phyloP scores from a whole-genome alignment of 208 protist genomes.

The Novymonas esmeraldas region DNA sequence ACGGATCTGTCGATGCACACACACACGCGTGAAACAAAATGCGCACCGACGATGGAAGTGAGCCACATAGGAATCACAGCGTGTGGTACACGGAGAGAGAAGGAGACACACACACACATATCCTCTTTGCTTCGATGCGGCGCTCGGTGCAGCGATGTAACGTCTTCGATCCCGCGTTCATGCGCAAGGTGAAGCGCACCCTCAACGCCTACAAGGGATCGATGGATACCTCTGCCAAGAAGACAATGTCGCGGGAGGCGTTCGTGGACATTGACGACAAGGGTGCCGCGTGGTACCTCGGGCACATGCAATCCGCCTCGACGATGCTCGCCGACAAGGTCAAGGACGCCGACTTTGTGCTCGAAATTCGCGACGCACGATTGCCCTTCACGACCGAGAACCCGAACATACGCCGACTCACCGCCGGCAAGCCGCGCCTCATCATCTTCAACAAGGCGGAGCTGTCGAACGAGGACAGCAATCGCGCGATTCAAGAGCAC shows the following conservation, averaged over 20 bases:
- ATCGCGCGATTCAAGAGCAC: slow-evolving; percentile 76
- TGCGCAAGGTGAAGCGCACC: slow-evolving; percentile 88
- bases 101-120: background rate
- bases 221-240: slow-evolving; percentile 65
- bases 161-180: slow-evolving; percentile 88
- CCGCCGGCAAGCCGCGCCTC: slow-evolving; percentile 62
- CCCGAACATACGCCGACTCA: slow-evolving; percentile 69
- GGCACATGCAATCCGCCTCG: slow-evolving; percentile 83
- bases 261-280: slow-evolving; percentile 90
- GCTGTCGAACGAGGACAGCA: slow-evolving; percentile 87
- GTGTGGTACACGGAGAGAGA: background rate
- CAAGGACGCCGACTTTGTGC: slow-evolving; percentile 86
- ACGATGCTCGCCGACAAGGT: slow-evolving; percentile 68
- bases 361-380: slow-evolving; percentile 93
- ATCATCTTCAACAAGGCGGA: slow-evolving; percentile 95
- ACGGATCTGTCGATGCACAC: no score
- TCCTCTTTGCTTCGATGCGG: slow-evolving; percentile 40
- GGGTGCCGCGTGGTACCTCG: slow-evolving; percentile 88
- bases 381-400: slow-evolving; percentile 91
- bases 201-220: slow-evolving; percentile 69
- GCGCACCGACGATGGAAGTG: background rate
- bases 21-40: no score
- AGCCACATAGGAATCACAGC: background rate
- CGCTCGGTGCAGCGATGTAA: slow-evolving; percentile 41
- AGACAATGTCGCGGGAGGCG: slow-evolving; percentile 76